phyloP scores from a whole-genome alignment of 192 early-diverging fungal species.

The Coemansia sp. region DNA sequence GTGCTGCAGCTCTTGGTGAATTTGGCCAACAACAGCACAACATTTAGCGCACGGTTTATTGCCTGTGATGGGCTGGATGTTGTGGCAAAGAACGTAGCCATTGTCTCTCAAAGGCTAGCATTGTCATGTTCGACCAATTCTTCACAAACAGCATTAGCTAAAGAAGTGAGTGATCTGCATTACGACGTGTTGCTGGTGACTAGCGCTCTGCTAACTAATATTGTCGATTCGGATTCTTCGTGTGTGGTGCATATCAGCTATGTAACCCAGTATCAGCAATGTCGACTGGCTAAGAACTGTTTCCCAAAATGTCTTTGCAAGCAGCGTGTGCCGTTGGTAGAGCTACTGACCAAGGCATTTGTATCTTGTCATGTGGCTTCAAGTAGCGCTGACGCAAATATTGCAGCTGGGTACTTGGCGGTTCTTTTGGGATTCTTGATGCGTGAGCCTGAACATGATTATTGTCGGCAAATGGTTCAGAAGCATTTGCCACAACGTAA shows the following conservation, averaged over 20 bases:
- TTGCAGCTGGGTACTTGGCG: constrained; percentile 45
- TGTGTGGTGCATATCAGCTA: constrained; percentile 28
- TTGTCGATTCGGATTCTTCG: constrained; percentile 46
- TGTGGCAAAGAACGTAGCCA: constrained; percentile 38
- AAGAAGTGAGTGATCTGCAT: constrained; percentile 26
- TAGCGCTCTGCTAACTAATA: constrained; percentile 41
- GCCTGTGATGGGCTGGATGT: constrained; percentile 28
- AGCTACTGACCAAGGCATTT: constrained; percentile 33
- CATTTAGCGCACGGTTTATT: constrained; percentile 38
- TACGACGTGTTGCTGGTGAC: constrained; percentile 47
- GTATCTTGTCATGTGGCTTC: constrained; percentile 17
- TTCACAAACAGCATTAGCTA: constrained; percentile 11
- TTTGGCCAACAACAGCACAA: constrained; percentile 42
- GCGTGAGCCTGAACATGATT: constrained; percentile 10
- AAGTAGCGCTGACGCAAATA: constrained; percentile 22
- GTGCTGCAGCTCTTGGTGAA: constrained; percentile 47
- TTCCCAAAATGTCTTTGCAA: constrained; percentile 35
- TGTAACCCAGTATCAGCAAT: constrained; percentile 34
- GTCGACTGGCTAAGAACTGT: constrained; percentile 18
- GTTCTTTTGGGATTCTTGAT: constrained; percentile 44
- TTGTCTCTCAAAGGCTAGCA: constrained; percentile 27
- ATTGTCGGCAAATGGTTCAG: constrained; percentile 13
- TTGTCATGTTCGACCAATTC: constrained; percentile 8
- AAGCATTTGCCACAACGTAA: constrained; percentile 21
- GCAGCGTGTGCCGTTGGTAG: constrained; percentile 18